Percentiles rank a stretch among this genome's conserved stretches.
Conservation (phyloP, 75 land plant genomes). For the Cunninghamia lanceolata region DNA sequence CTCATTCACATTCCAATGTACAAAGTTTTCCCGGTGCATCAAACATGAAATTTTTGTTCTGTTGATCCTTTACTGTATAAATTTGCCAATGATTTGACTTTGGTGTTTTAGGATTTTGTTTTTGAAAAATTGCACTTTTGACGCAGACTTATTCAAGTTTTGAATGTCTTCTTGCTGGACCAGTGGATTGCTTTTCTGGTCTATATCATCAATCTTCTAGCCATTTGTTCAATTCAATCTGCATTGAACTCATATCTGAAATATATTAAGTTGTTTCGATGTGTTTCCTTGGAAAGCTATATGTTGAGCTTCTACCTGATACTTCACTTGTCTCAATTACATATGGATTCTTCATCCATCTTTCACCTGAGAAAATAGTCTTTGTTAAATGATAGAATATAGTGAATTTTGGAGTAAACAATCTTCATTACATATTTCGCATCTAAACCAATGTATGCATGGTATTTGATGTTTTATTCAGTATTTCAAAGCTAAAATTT, state of each 20-base stretch:
- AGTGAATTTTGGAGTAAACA: not conserved
- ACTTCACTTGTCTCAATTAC: not conserved
- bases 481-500: not conserved
- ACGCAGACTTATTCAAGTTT: not conserved
- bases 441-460: not conserved
- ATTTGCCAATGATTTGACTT: not conserved
- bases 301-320: not conserved
- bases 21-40: not conserved
- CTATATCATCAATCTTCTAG: not conserved
- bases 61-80: not conserved
- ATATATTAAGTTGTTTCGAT: not conserved
- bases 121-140: not conserved
- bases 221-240: not conserved
- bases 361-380: not conserved
- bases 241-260: not conserved
- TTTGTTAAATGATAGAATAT: not conserved
- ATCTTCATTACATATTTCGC: not conserved
- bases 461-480: not conserved
- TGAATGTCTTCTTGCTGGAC: not conserved
- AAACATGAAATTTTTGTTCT: not conserved
- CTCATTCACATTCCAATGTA: not conserved
- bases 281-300: not conserved
- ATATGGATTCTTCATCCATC: not conserved
- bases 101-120: not conserved
- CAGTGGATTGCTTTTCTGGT: not conserved